Conservation (phyloP, 495 filamentous ascomycete species). For the Talaromyces borbonicus region DNA sequence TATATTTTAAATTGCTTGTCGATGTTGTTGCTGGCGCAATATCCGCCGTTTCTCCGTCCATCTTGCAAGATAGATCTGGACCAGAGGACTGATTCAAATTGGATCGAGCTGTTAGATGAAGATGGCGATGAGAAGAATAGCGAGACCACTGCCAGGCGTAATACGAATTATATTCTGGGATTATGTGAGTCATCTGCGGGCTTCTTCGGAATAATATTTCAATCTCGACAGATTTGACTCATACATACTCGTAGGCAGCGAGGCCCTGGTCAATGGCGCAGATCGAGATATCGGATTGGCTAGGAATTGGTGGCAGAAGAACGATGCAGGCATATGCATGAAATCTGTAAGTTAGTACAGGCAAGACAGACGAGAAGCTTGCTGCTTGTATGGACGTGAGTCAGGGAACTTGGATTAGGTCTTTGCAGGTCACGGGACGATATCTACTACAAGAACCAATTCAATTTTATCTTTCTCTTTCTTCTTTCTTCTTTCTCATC, state of each 20-base stretch:
- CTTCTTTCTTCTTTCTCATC: neutral
- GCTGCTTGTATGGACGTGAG: too few species aligned
- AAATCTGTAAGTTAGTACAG: neutral
- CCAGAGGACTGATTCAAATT: neutral
- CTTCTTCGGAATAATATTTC: too few species aligned
- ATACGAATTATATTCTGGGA: too few species aligned
- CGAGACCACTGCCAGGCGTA: too few species aligned
- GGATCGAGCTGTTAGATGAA: neutral
- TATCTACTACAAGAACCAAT: too few species aligned
- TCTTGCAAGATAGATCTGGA: conserved; percentile 11
- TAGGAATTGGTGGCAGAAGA: neutral
- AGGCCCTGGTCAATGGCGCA: too few species aligned
- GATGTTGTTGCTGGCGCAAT: conserved; percentile 12
- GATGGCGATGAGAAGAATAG: neutral
- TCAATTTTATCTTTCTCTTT: neutral
- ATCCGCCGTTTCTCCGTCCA: conserved; percentile 15
- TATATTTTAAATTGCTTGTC: conserved; percentile 28
- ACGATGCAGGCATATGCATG: neutral
- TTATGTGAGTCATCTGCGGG: neutral
- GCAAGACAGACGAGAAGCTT: neutral
- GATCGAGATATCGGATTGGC: too few species aligned
- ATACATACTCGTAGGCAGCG: neutral
- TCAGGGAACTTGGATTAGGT: neutral
- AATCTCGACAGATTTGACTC: too few species aligned
- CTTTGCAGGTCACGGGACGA: conserved; percentile 3